phyloP scores from a whole-genome alignment of 305 asterid species.

The Fraxinus ornus region DNA sequence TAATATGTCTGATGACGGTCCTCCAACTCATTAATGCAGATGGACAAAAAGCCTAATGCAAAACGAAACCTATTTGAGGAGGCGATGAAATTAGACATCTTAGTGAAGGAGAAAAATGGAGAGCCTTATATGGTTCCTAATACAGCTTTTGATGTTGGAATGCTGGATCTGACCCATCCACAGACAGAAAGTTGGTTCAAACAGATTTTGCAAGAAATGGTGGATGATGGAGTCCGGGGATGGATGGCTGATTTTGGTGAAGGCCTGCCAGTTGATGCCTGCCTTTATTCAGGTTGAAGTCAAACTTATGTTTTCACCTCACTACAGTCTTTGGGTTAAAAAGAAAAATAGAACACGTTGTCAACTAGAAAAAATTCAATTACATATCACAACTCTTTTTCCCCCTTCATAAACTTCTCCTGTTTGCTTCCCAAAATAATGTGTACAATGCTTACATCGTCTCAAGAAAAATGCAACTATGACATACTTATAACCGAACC shows the following conservation, averaged over 20 bases:
- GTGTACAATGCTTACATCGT: background rate
- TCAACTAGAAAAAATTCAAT: background rate
- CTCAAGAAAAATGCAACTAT: background rate
- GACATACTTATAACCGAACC: background rate
- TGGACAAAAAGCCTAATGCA: slow-evolving; percentile 57
- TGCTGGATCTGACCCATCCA: slow-evolving; percentile 91
- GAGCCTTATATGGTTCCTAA: slow-evolving; percentile 82
- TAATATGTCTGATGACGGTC: background rate
- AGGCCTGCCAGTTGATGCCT: slow-evolving; percentile 91
- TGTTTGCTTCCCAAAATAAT: background rate
- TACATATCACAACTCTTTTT: background rate
- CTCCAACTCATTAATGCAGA: slow-evolving; percentile 37
- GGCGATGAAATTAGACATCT: slow-evolving; percentile 69
- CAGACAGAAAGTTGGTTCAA: slow-evolving; percentile 70
- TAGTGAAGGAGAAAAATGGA: slow-evolving; percentile 75
- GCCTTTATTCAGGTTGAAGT: slow-evolving; percentile 67
- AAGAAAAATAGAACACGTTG: background rate
- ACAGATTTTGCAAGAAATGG: slow-evolving; percentile 79
- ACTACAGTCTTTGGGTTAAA: background rate
- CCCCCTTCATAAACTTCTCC: background rate
- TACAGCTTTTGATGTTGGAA: slow-evolving; percentile 92
- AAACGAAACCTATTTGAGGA: slow-evolving; percentile 71
- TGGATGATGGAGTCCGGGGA: slow-evolving; percentile 89
- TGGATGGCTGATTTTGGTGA: slow-evolving; percentile 99
- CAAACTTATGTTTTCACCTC: background rate